Evolutionary conservation across 208 protist genomes (phyloP), one percentile per base, ranked within the genome.

Genomic region (Crithidia bombi): DNA sequence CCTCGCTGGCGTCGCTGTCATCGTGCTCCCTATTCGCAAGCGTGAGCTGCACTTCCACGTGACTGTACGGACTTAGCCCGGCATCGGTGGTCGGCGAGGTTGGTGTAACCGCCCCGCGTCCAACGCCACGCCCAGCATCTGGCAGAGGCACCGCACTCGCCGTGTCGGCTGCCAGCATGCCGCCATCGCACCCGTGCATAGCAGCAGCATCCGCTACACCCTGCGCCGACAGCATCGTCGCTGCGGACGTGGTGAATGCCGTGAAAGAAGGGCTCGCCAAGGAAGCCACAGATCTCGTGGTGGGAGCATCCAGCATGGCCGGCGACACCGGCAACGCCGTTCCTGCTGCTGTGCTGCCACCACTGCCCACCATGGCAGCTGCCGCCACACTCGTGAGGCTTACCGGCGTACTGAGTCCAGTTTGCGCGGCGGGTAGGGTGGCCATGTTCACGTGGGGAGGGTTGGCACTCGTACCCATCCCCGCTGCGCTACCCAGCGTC

Each of bases 161-260:
- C 5, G 3, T 25, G 5, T 14, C 41, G 3, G 44, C 0, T 2
- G 28, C 47, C 28, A 25, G 14, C 3, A 19, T 14, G 21, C 7
- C 62, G 21, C 21, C 33, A 32, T 30, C 46, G 32, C 28, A 3
- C 19, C 39, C 17, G 7, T 9, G 25, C 4, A 6, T 28, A 21
- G 11, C 32, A 41, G 19, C 23, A 6, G 19, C 35, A 32, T 21
- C 50, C 2, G 47, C 23, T 15, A 43, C n/a, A 30, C 36, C 50
- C 47, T 59, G 59, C 32, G 43, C 32, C 33, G 64, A 58, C 36
- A 77, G 25, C 64, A 71, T 57, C 10, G 32, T 58, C 30, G 71
- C 64, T 17, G 56, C 71, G 41, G 71, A 65, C 26, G 71, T 65
- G 26, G 71, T 77, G 56, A 77, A 77, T n/a, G 64, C 46, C 50